These are phyloP conservation scores for Cadophora luteo-olivacea DNA, from an alignment of 2,329 filamentous ascomycete species.

Conservation along the genomic window DNA sequence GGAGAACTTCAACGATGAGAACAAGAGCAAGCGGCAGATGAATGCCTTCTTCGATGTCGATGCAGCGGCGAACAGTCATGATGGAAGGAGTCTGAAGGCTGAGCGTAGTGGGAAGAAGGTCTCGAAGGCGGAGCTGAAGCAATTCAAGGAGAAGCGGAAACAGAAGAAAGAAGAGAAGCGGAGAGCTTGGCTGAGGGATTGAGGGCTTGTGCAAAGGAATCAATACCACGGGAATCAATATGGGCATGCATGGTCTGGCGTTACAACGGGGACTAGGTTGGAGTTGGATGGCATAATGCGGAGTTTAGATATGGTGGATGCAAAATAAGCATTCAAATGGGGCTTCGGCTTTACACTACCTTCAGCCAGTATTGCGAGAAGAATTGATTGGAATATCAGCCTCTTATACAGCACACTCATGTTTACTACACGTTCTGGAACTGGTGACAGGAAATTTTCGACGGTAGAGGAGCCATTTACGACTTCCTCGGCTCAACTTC, in stretches of 20 bases:
- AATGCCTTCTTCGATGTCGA: conserved; percentile 96
- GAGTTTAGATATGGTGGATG: conserved; percentile 1
- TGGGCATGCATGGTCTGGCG: conserved; percentile 14
- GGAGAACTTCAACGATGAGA: conserved; percentile 83
- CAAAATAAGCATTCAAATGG: neutral
- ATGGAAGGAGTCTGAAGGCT: conserved; percentile 88
- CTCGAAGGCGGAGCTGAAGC: conserved; percentile 84
- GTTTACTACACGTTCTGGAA: neutral
- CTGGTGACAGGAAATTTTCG: neutral
- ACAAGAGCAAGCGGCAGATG: conserved; percentile 88
- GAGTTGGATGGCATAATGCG: conserved; percentile 7
- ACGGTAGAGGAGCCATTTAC: neutral
- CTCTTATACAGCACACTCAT: neutral
- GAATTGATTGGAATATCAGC: neutral
- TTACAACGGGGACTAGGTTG: conserved; percentile 16
- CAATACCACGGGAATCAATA: neutral
- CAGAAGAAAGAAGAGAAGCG: conserved; percentile 95
- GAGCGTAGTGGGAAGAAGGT: conserved; percentile 87
- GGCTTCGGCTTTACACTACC: neutral
- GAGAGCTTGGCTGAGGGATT: conserved; percentile 88
- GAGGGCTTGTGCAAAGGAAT: conserved; percentile 43
- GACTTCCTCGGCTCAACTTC: neutral
- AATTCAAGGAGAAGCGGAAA: conserved; percentile 87
- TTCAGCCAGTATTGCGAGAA: neutral
- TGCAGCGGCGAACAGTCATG: conserved; percentile 87